These are phyloP conservation scores for Phaeodactylum tricornutum DNA, from an alignment of 108 stramenopile genomes.

Conservation along the genomic window DNA sequence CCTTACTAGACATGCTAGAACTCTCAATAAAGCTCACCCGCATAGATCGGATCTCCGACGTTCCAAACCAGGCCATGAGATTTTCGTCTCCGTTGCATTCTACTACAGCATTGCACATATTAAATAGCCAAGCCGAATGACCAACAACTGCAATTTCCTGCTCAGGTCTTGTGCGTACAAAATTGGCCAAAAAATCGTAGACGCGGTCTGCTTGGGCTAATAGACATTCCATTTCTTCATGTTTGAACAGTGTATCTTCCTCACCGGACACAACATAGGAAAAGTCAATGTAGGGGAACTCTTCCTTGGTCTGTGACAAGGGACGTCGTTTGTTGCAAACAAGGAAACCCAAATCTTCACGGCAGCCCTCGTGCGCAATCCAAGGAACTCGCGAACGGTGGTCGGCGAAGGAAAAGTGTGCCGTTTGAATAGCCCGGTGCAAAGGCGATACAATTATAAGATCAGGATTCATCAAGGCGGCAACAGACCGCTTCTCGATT, in stretches of 20 bases:
- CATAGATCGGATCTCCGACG: conserved; percentile 48
- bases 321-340: conserved; percentile 43
- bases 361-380: conserved; percentile 56
- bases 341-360: conserved; percentile 52
- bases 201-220: conserved; percentile 30
- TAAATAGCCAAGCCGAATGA: conserved; percentile 54
- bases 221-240: conserved; percentile 20
- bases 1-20: no score
- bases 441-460: conserved; percentile 44
- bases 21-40: conserved; percentile 42
- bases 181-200: conserved; percentile 44
- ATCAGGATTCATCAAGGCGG: conserved; percentile 23
- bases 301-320: conserved; percentile 23
- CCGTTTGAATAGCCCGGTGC: conserved; percentile 46
- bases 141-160: conserved; percentile 43
- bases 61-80: conserved; percentile 43
- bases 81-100: conserved; percentile 25
- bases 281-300: conserved; percentile 45
- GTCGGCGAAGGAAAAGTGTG: conserved; percentile 26
- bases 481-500: conserved; percentile 10
- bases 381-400: conserved; percentile 20
- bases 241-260: conserved; percentile 34
- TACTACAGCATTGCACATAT: conserved; percentile 46
- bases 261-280: conserved; percentile 18
- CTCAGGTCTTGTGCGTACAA: conserved; percentile 34